These are phyloP conservation scores for Heliocybe sulcata DNA, from an alignment of 1,284 basidiomycete genomes.

Conservation along the genomic window DNA sequence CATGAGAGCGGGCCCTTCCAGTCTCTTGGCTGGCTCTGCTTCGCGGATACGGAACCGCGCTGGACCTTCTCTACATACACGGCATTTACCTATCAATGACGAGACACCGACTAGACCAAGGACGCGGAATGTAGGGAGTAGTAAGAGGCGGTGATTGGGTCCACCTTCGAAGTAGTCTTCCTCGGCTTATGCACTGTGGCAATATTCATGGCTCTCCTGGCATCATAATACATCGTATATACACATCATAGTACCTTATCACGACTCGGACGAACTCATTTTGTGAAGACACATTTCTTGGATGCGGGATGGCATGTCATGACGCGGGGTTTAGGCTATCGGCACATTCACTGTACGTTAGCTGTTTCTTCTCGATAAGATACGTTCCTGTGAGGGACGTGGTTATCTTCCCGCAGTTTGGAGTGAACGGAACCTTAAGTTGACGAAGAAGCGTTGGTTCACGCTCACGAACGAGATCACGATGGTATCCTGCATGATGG, in stretches of 20 bases:
- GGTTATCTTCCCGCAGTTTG: background rate
- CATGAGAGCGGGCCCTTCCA: background rate
- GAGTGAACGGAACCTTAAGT: background rate
- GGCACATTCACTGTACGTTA: background rate
- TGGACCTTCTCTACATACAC: conserved; percentile 17
- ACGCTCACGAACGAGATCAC: background rate
- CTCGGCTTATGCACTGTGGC: background rate
- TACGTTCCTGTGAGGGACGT: background rate
- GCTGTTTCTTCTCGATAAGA: background rate
- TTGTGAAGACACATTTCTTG: background rate
- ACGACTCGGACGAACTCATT: background rate
- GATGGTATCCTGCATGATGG: background rate
- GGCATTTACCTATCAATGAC: conserved; percentile 32
- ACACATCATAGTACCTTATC: background rate
- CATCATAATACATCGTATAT: background rate
- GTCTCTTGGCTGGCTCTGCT: conserved; percentile 6
- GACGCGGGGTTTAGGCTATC: background rate
- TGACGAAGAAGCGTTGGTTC: background rate
- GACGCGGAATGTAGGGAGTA: conserved; percentile 23
- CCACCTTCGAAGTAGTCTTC: background rate
- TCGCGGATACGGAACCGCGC: conserved; percentile 2
- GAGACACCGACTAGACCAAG: conserved; percentile 62
- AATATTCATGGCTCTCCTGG: background rate
- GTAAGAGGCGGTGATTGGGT: background rate
- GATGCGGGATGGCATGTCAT: background rate